Base-by-base conservation (phyloP, 768 basidiomycete species). In the Lactarius hengduanensis region DNA sequence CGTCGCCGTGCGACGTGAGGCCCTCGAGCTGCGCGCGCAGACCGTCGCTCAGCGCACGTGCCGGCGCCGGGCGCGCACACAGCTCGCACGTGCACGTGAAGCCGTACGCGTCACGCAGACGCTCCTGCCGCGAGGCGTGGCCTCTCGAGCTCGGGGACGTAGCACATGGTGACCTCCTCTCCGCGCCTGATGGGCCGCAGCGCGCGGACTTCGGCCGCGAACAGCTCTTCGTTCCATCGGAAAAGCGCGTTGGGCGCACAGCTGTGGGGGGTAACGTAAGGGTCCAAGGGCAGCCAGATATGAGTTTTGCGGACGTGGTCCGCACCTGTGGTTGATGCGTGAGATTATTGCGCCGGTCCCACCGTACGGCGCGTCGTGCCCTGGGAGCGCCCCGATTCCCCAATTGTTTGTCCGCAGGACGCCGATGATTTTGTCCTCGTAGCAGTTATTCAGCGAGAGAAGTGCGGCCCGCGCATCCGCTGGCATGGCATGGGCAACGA, bases 31-130 rank as follows among this genome's bases (percentile, higher is more conserved):
- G 59, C 54, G 45, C 50, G 22, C 69, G 71, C n/a, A 54, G 45
- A 38, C 30, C 26, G 64, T 66, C 64, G 61, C 70, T 67, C 47
- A 70, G 61, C 64, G 65, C 58, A 28, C 63, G 63, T 11, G 45
- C 58, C 8, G 32, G 16, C 16, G 28, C 30, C 3, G 72, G 67
- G n/a, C 74, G 68, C 50, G 55, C 45, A 64, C 78, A 79, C 11
- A 74, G 69, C n/a, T 57, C n/a, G 66, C 79, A 81, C n/a, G 71
- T 63, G 70, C 80, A 81, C 13, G 59, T 58, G 66, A 81, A 71
- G 1, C 71, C 74, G 66, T 79, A 79, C 0, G 73, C 72, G 22
- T 65, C 67, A 9, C 64, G 62, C 18, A 79, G 73, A 1, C 59
- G 64, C 20, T 47, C 62, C 56, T 76, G 71, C 18, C 79, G 76